phyloP scores from a whole-genome alignment of 2,329 filamentous ascomycete genomes.

The Exophiala oligosperma region DNA sequence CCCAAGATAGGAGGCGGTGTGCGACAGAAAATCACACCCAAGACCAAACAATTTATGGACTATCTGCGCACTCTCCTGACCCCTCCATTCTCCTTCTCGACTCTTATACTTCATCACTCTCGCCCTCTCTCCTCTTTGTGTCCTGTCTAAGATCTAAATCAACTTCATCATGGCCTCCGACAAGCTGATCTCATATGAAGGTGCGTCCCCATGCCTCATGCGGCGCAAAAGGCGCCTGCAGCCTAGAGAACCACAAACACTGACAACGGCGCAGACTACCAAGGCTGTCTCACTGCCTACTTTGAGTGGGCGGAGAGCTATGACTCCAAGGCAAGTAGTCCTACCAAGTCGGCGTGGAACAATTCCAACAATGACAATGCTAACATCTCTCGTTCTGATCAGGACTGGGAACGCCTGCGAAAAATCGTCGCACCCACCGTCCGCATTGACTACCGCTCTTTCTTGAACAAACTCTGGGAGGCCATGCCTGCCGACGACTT shows the following conservation, averaged over 20 bases:
- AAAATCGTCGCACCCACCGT: constrained; percentile 49
- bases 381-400: neutral
- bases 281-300: constrained; percentile 28
- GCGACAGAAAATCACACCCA: neutral
- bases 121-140: constrained; percentile 1
- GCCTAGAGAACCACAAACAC: neutral
- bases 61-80: neutral
- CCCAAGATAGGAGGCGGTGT: constrained; percentile 8
- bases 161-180: constrained; percentile 19
- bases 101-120: neutral
- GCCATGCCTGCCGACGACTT: constrained; percentile 63
- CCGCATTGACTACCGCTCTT: constrained; percentile 70
- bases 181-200: constrained; percentile 27
- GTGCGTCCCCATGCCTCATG: constrained; percentile 5
- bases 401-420: constrained; percentile 44
- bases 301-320: constrained; percentile 50
- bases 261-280: constrained; percentile 24
- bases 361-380: neutral
- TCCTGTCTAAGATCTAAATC: neutral
- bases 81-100: neutral
- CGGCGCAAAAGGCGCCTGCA: no score
- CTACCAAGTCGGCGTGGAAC: neutral
- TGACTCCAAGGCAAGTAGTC: constrained; percentile 39
- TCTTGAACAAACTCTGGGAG: constrained; percentile 62
- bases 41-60: neutral